Base-by-base conservation (phyloP, 148 eudicot species). In the Spergularia marina region DNA sequence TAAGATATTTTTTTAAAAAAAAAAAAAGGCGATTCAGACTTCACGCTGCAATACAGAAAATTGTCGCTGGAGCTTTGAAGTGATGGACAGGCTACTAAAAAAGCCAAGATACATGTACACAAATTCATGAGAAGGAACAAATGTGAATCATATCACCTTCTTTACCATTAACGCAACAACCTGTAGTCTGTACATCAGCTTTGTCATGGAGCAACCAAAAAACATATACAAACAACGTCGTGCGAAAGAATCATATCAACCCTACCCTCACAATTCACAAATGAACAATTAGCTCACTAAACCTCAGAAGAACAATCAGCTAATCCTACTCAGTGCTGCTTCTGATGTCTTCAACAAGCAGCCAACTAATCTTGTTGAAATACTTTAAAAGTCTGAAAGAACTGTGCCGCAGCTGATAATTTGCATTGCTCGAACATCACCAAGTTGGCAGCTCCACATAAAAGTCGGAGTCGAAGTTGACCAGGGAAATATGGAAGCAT, bases 101-200 rank as follows among this genome's bases (percentile, higher is more conserved):
- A 44, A 44, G 49, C 49, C 49, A 44, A 44, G 49, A 3, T 44
- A 44, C 10, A 6, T 44, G 8, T 44, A 44, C 10, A n/a, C 44
- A 60, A 60, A 15, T 63, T 36, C 21, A 12, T 23, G 44, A 40
- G 52, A 66, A 5, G 17, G 49, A 66, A 66, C 52, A 66, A 40
- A 41, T 6, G 25, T 39, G 21, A 17, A 66, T 20, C 39, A 7
- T 5, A 36, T 66, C n/a, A 66, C 52, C 17, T 55, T 55, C 62
- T 15, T 55, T 34, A 16, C 40, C 41, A 55, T 70, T 55, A 53
- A 54, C n/a, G n/a, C n/a, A 70, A 21, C 36, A 44, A 34, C 51
- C 30, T 59, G 34, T 21, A 59, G 11, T 21, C 72, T 69, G 58
- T 69, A 69, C 74, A 70, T 36, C 41, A 70, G 23, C 20, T n/a